phyloP scores from a whole-genome alignment of 2,329 filamentous ascomycete genomes.

The Sporothrix luriei region DNA sequence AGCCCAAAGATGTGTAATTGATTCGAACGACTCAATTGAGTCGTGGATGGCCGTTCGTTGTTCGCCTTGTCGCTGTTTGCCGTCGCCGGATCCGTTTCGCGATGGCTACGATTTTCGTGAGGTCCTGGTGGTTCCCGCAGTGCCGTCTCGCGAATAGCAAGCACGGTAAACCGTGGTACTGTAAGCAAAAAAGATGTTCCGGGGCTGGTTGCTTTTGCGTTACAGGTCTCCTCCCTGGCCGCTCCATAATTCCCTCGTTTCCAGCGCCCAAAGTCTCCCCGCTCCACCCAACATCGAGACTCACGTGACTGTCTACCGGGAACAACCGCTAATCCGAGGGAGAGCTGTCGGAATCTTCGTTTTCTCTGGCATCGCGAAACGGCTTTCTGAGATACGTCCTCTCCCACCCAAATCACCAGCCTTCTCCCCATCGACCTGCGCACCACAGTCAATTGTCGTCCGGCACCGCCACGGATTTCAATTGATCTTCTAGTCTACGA shows the following conservation, averaged over 20 bases:
- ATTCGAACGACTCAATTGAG: not conserved
- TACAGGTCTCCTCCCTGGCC: not conserved
- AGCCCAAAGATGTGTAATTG: not conserved
- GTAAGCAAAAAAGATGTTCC: constrained; percentile 35
- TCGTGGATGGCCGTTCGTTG: not conserved
- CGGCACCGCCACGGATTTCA: constrained; percentile 29
- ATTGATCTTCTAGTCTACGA: constrained; percentile 21
- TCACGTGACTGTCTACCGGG: constrained; percentile 40
- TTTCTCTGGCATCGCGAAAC: constrained; percentile 33
- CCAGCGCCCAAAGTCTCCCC: not conserved
- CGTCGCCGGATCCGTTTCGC: constrained; percentile 15
- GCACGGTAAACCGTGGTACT: constrained; percentile 32
- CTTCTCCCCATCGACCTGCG: constrained; percentile 24
- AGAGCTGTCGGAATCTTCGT: constrained; percentile 35
- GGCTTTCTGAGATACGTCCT: constrained; percentile 27
- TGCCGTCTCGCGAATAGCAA: constrained; percentile 33
- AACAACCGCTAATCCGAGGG: constrained; percentile 43
- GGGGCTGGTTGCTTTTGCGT: constrained; percentile 30
- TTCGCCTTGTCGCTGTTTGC: not conserved
- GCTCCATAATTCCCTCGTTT: not conserved
- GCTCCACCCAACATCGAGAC: not conserved
- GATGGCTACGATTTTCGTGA: constrained; percentile 23
- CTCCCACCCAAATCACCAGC: constrained; percentile 17
- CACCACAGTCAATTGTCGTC: constrained; percentile 27
- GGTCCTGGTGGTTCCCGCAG: constrained; percentile 23